These are phyloP conservation scores for Rhizopogon rudus DNA, from an alignment of 768 basidiomycete genomes.

Conservation along the genomic window DNA sequence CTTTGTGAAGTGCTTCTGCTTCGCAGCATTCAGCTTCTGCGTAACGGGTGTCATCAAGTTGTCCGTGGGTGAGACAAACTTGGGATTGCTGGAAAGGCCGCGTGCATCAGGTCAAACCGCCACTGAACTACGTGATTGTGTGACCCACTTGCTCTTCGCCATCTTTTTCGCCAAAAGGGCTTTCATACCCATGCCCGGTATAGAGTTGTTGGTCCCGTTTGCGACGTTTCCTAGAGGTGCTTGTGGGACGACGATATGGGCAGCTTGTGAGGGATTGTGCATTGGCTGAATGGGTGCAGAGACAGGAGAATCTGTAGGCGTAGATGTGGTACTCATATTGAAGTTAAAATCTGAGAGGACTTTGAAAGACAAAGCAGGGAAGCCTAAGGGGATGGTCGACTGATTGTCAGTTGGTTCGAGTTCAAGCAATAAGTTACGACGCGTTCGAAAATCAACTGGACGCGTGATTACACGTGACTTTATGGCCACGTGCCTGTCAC, in stretches of 20 bases:
- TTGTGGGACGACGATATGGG: slow-evolving; percentile 71
- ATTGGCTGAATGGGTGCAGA: slow-evolving; percentile 69
- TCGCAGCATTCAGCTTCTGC: slow-evolving; percentile 85
- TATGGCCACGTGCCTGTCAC: neutral
- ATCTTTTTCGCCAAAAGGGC: slow-evolving; percentile 92
- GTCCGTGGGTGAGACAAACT: slow-evolving; percentile 90
- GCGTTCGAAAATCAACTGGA: slow-evolving; percentile 21
- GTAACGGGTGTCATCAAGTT: slow-evolving; percentile 92
- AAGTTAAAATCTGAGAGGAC: neutral
- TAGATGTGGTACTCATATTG: slow-evolving; percentile 51
- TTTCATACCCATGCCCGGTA: slow-evolving; percentile 79
- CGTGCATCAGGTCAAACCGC: slow-evolving; percentile 6
- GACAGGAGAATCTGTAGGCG: slow-evolving; percentile 64
- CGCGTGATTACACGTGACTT: slow-evolving; percentile 25
- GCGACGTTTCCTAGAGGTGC: slow-evolving; percentile 71
- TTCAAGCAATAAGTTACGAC: slow-evolving; percentile 1
- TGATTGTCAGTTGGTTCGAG: neutral
- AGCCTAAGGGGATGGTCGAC: too few species aligned
- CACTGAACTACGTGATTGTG: neutral
- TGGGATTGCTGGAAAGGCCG: slow-evolving; percentile 61
- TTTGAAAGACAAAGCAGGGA: neutral
- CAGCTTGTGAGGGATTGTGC: slow-evolving; percentile 81
- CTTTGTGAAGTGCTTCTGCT: slow-evolving; percentile 93
- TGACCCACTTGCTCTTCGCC: slow-evolving; percentile 78
- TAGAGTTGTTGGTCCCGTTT: slow-evolving; percentile 42